phyloP scores from a whole-genome alignment of 1,139 yeast species.

The Candida freyschussii region DNA sequence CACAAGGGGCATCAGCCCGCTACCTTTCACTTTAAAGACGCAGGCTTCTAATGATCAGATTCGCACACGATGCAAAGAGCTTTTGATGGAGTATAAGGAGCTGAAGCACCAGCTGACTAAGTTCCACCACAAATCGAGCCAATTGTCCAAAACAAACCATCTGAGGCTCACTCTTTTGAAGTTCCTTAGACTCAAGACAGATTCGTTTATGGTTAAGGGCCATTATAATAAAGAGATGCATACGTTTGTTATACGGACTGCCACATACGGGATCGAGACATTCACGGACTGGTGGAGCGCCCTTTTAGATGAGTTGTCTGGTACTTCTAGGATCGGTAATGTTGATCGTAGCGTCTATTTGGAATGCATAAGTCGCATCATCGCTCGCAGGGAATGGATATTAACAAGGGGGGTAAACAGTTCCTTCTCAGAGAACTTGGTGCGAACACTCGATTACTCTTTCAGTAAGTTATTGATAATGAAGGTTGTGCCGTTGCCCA shows the following conservation, averaged over 20 bases:
- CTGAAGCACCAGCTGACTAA: constrained; percentile 28
- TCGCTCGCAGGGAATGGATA: constrained; percentile 64
- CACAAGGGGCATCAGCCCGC: constrained; percentile 5
- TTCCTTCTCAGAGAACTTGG: constrained; percentile 34
- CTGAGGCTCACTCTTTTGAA: constrained; percentile 65
- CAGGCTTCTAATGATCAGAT: constrained; percentile 9
- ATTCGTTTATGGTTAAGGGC: constrained; percentile 4
- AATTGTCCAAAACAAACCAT: constrained; percentile 55
- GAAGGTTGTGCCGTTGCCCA: constrained; percentile 52
- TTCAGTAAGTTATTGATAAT: constrained; percentile 39
- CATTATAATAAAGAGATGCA: constrained; percentile 9
- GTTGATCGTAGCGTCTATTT: constrained; percentile 66
- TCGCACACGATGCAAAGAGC: constrained; percentile 10
- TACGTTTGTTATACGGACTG: constrained; percentile 28
- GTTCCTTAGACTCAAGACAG: constrained; percentile 44
- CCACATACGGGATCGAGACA: constrained; percentile 30
- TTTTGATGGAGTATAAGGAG: constrained; percentile 15
- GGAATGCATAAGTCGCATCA: constrained; percentile 66
- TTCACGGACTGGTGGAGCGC: constrained; percentile 19
- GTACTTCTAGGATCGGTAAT: constrained; percentile 33
- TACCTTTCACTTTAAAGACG: constrained; percentile 6
- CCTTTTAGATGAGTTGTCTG: constrained; percentile 13
- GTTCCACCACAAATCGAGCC: constrained; percentile 47
- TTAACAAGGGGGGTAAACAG: constrained; percentile 21
- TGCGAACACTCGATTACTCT: constrained; percentile 53